Evolutionary conservation across 2,329 filamentous ascomycete genomes (phyloP).

Genomic region (Emmonsia crescens): DNA sequence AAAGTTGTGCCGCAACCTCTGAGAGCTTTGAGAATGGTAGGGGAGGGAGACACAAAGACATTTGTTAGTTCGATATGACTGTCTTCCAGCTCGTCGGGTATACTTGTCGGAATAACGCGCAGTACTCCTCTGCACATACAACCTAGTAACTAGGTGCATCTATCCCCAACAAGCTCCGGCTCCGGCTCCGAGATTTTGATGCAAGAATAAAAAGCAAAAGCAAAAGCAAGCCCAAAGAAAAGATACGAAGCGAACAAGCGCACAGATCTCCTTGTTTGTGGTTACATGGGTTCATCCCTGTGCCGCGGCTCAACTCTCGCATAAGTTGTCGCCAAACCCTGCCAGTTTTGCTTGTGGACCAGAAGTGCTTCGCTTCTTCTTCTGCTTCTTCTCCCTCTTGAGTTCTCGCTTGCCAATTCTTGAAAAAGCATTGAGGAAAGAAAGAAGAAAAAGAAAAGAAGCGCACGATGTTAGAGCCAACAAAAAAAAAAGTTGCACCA

Average conservation of each 20-base stretch:
- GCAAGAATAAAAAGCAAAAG: conserved; percentile 11
- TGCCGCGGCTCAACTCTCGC: background rate
- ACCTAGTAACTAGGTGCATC: too few species aligned
- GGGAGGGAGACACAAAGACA: too few species aligned
- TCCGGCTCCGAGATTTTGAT: background rate
- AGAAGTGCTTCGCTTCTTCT: background rate
- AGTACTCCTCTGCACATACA: too few species aligned
- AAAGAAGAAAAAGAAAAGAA: background rate
- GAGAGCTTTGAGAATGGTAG: too few species aligned
- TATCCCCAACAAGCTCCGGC: background rate
- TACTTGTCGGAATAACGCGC: too few species aligned
- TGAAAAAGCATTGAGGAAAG: background rate
- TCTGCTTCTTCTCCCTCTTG: background rate
- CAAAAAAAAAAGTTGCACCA: background rate
- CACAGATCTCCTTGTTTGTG: background rate
- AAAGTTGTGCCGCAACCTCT: too few species aligned
- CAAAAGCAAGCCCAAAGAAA: conserved; percentile 5
- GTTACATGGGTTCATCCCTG: background rate
- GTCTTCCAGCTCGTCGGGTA: too few species aligned
- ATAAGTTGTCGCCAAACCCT: background rate
- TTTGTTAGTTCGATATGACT: too few species aligned
- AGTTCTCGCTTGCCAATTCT: background rate
- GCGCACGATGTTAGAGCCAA: background rate
- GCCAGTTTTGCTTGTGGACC: background rate
- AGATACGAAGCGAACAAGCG: background rate